A percentile compares a stretch with the other conserved stretches of the same genome.
phyloP scores from a whole-genome alignment of 148 eudicot genomes.

The Chenopodium album region DNA sequence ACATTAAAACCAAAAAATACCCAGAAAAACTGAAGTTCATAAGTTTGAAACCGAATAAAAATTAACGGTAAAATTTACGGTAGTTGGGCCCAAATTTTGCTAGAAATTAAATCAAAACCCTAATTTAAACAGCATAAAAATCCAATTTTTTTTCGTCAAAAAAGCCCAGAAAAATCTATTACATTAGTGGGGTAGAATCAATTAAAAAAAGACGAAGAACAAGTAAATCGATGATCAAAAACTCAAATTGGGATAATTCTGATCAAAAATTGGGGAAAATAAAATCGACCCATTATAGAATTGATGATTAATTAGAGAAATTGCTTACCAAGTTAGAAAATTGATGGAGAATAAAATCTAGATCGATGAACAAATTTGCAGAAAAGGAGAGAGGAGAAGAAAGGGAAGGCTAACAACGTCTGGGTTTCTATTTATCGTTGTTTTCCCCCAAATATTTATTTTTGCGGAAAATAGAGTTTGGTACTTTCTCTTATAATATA shows the following conservation, averaged over 20 bases:
- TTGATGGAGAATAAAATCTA: neutral
- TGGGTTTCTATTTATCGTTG: constrained; percentile 17
- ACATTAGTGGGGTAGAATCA: neutral
- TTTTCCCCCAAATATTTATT: constrained; percentile 1
- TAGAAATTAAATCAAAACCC: constrained; percentile 10
- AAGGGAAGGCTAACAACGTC: constrained; percentile 5
- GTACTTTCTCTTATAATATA: neutral
- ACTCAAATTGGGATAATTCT: neutral
- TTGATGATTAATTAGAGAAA: constrained; percentile 15
- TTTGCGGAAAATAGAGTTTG: constrained; percentile 18
- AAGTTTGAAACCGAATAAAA: neutral
- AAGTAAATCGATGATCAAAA: constrained; percentile 12
- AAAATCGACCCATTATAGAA: constrained; percentile 17
- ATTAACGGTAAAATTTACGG: neutral
- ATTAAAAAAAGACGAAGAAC: neutral
- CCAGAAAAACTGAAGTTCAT: neutral
- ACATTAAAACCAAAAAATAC: neutral
- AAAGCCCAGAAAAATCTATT: neutral
- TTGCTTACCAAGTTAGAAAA: constrained; percentile 15
- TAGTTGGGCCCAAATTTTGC: neutral
- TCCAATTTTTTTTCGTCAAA: neutral
- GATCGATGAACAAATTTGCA: neutral
- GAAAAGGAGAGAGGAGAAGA: neutral
- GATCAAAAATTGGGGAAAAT: neutral
- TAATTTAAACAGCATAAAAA: constrained; percentile 4